phyloP scores from a whole-genome alignment of 306 rosid species.

The Mimosa bimucronata region DNA sequence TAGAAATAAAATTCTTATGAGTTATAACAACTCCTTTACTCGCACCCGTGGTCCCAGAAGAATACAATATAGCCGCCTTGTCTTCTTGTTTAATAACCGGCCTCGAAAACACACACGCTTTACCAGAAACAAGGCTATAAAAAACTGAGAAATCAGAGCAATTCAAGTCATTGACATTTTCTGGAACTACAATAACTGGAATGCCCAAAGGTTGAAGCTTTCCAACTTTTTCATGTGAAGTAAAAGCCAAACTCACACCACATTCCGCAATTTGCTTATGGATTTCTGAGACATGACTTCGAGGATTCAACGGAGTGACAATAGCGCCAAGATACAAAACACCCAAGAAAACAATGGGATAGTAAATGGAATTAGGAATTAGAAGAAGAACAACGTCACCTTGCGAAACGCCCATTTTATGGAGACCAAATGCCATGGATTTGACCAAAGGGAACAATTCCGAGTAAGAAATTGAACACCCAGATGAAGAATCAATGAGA shows the following conservation, averaged over 20 bases:
- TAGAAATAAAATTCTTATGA: conserved; percentile 64
- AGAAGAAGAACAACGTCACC: conserved; percentile 69
- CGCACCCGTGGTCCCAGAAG: conserved; percentile 83
- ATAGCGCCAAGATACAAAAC: conserved; percentile 67
- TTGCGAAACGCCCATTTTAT: conserved; percentile 60
- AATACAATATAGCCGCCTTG: conserved; percentile 72
- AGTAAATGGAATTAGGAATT: conserved; percentile 77
- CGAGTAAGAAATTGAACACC: conserved; percentile 62
- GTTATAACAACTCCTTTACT: conserved; percentile 85
- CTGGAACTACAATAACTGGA: conserved; percentile 62
- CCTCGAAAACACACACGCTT: conserved; percentile 44
- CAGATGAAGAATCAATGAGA: conserved; percentile 71
- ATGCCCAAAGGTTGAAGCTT: conserved; percentile 53
- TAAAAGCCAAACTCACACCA: conserved; percentile 57
- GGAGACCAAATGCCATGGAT: conserved; percentile 74
- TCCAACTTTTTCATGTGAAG: conserved; percentile 44
- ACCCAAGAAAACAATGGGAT: conserved; percentile 61
- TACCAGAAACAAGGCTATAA: conserved; percentile 45
- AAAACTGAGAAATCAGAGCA: conserved; percentile 43
- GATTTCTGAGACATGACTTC: conserved; percentile 60
- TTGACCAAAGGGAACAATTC: conserved; percentile 58
- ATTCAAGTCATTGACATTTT: conserved; percentile 41
- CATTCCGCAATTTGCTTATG: conserved; percentile 53
- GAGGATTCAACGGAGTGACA: conserved; percentile 74
- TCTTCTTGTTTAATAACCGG: conserved; percentile 74